Conservation (phyloP, 345 rosid genomes). For the Citrus trifoliata region DNA sequence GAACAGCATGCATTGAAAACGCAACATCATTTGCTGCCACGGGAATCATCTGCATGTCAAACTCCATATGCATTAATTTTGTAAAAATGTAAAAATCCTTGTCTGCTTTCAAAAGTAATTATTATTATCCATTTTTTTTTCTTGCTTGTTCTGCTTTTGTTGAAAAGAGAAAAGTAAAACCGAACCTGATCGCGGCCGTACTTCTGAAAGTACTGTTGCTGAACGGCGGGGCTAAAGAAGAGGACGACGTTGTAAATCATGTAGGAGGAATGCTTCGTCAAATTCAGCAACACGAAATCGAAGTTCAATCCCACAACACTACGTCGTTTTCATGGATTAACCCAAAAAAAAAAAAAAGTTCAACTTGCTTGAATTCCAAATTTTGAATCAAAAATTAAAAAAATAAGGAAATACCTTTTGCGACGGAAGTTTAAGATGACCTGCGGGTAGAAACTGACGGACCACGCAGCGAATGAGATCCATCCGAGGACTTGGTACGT, state of each 20-base stretch:
- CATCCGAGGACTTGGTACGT: constrained; percentile 67
- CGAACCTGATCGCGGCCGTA: constrained; percentile 58
- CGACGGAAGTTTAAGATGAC: constrained; percentile 75
- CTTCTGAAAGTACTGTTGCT: constrained; percentile 70
- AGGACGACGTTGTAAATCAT: constrained; percentile 84
- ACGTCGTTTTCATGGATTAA: background rate
- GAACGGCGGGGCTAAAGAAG: constrained; percentile 76
- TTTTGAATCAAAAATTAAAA: background rate
- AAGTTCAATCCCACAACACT: constrained; percentile 95
- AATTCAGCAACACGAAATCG: constrained; percentile 82
- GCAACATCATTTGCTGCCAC: constrained; percentile 95
- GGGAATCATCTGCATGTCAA: constrained; percentile 72
- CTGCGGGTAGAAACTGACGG: constrained; percentile 87
- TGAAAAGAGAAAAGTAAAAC: background rate
- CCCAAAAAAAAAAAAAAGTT: background rate
- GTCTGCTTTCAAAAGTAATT: too few relatives aligned
- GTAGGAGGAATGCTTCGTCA: constrained; percentile 93
- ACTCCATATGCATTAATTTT: background rate
- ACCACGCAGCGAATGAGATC: constrained; percentile 79
- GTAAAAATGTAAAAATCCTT: too few relatives aligned
- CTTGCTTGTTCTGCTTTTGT: too few relatives aligned
- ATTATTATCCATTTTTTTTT: too few relatives aligned
- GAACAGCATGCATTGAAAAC: constrained; percentile 85
- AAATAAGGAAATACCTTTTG: constrained; percentile 36
- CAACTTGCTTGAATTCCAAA: background rate